A percentile compares a stretch with the other conserved stretches of the same genome.
These are phyloP conservation scores for Mucor irregularis DNA, from an alignment of 371 early-diverging fungal genomes.

Conservation along the genomic window DNA sequence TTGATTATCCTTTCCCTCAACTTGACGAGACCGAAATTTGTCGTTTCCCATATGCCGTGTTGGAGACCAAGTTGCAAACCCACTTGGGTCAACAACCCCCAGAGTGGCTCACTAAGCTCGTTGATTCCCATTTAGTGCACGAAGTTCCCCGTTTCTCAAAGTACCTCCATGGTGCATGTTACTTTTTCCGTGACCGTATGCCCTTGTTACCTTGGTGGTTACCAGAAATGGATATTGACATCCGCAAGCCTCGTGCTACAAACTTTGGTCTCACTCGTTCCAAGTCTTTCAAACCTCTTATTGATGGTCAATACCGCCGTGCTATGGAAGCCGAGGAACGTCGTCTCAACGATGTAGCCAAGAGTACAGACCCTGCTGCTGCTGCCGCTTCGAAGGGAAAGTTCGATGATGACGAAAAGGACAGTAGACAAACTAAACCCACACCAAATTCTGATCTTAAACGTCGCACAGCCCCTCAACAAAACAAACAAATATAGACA, in stretches of 20 bases:
- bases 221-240: conserved; percentile 39
- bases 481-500: conserved; percentile 12
- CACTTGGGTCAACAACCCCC: conserved; percentile 87
- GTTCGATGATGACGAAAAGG: conserved; percentile 1
- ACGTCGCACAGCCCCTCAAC: conserved; percentile 13
- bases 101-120: conserved; percentile 92
- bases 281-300: conserved; percentile 37
- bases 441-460: conserved; percentile 15
- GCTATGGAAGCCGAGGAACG: conserved; percentile 35
- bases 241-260: conserved; percentile 33
- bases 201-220: conserved; percentile 94
- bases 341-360: conserved; percentile 23
- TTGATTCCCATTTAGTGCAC: conserved; percentile 87
- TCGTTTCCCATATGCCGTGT: conserved; percentile 95
- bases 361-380: conserved; percentile 14
- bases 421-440: conserved; percentile 8
- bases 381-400: conserved; percentile 5
- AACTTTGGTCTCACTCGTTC: conserved; percentile 38
- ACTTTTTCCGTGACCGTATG: conserved; percentile 82
- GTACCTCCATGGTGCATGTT: conserved; percentile 94
- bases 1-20: conserved; percentile 80
- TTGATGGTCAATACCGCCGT: conserved; percentile 36
- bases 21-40: conserved; percentile 78
- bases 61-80: conserved; percentile 97
- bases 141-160: conserved; percentile 98